Evolutionary conservation across 2,329 filamentous ascomycete genomes (phyloP).

Genomic region (Periconia sp.): DNA sequence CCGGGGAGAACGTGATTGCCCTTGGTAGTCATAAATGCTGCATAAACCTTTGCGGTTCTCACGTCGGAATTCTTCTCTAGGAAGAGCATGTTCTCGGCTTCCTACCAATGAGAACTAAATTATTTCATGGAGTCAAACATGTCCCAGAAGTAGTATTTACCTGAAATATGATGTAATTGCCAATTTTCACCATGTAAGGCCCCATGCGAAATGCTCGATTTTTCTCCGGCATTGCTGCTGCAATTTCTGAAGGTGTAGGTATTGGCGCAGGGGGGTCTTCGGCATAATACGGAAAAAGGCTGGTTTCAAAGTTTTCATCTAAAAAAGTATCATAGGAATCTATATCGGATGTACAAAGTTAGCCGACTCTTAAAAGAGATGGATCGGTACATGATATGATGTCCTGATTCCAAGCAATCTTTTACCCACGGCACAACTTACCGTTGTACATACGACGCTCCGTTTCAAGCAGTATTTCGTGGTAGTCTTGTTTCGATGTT

Average conservation of each 20-base stretch:
- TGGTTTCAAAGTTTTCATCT: not conserved
- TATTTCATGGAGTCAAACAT: not conserved
- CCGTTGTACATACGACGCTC: too few species aligned
- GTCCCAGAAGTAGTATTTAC: not conserved
- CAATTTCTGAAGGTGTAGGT: not conserved
- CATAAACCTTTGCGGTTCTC: conserved; percentile 2
- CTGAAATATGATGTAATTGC: not conserved
- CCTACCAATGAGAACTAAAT: too few species aligned
- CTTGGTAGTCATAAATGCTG: not conserved
- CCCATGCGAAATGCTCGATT: not conserved
- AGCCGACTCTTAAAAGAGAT: too few species aligned
- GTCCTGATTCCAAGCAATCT: too few species aligned
- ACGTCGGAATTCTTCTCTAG: conserved; percentile 5
- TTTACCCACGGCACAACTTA: too few species aligned
- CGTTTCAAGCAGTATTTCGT: too few species aligned
- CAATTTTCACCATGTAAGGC: not conserved
- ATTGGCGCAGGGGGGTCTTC: not conserved
- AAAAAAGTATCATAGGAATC: too few species aligned
- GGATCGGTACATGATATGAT: too few species aligned
- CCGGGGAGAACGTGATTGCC: not conserved
- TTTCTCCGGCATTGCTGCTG: not conserved
- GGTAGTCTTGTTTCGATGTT: too few species aligned
- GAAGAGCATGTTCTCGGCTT: conserved; percentile 4
- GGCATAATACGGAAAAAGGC: not conserved
- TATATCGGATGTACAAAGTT: too few species aligned